Base-by-base conservation (phyloP, 1,139 yeast genomes). In the Fermentozyma sake region DNA sequence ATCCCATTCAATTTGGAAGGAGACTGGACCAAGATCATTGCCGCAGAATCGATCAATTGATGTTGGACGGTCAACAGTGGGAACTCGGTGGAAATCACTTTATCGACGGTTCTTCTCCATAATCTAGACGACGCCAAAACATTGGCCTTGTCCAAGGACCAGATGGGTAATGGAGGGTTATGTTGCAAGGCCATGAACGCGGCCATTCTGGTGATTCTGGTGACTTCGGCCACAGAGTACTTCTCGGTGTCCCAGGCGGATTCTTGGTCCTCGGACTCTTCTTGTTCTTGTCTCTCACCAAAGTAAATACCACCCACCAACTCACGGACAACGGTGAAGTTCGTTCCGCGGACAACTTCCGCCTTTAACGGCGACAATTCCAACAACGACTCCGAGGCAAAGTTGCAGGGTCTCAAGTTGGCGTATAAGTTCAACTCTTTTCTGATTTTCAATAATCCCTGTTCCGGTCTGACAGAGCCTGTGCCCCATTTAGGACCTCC, bases 401-500 rank as follows among this genome's bases (percentile, higher is more conserved):
- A 91, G 61, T 80, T 84, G 63, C 97, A 91, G 24, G 98, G 98
- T 58, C 98, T 79, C 58, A 91, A 72, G 59, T 91, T 91, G 35
- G 98, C 98, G 56, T 91, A 91, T 44, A 91, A 68, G 57, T 83
- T 85, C 55, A 91, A 75, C 56, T 86, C 98, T 59, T 91, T 91
- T 61, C 98, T 77, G 56, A 91, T 89, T 63, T 87, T 75, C 42
- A 91, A 72, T 46, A 91, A 72, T 35, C 98, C 98, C 61, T 86
- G 97, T 60, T 91, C 98, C 27, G 98, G 98, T 63, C 98, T 79
- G 27, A 91, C 96, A 10, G 72, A 50, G 16, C 91, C 96, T 19
- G 96, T 84, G 18, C 94, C 93, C 98, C 98, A 91, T 61, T 91
- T 91, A 35, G 98, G 98, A 16, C 98, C 98, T 39, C 98, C 98